Percentiles rank a stretch among this genome's conserved stretches.
Evolutionary conservation across 495 filamentous ascomycete genomes (phyloP).

Genomic region (Rostrohypoxylon terebratum): DNA sequence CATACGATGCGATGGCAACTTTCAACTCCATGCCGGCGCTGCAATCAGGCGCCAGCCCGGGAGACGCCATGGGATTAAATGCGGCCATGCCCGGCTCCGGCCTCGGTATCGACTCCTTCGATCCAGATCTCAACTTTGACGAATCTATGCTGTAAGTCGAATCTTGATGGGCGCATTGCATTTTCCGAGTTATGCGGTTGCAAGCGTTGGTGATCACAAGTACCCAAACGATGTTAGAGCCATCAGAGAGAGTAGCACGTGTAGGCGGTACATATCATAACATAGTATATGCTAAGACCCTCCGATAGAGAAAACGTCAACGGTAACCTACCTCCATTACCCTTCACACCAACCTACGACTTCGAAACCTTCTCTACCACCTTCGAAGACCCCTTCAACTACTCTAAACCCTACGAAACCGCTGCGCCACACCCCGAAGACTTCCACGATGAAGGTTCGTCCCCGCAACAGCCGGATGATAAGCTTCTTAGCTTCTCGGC

Average conservation of each 20-base stretch:
- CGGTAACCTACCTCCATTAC: conserved; percentile 57
- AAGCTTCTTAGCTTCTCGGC: conserved; percentile 84
- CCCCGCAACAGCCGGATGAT: conserved; percentile 71
- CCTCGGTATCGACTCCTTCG: conserved; percentile 55
- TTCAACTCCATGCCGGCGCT: conserved; percentile 62
- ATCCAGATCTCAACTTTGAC: conserved; percentile 59
- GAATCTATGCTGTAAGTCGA: conserved; percentile 60
- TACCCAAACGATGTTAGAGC: not conserved
- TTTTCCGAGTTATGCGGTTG: conserved; percentile 5
- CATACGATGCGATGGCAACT: conserved; percentile 61
- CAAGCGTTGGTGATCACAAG: conserved; percentile 1
- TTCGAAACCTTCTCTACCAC: conserved; percentile 66
- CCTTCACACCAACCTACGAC: conserved; percentile 67
- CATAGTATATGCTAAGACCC: conserved; percentile 31
- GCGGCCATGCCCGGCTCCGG: conserved; percentile 39
- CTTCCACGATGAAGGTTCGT: conserved; percentile 50
- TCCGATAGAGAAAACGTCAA: conserved; percentile 56
- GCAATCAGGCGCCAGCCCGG: conserved; percentile 50
- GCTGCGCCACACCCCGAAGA: conserved; percentile 45
- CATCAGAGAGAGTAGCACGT: conserved; percentile 9
- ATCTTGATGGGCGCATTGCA: conserved; percentile 22
- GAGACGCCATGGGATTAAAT: conserved; percentile 56
- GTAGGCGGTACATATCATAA: conserved; percentile 15
- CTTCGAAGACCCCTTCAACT: conserved; percentile 78
- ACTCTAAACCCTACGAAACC: conserved; percentile 64